phyloP scores from a whole-genome alignment of 805 yeast genomes.

The Metahyphopichia silvanorum region DNA sequence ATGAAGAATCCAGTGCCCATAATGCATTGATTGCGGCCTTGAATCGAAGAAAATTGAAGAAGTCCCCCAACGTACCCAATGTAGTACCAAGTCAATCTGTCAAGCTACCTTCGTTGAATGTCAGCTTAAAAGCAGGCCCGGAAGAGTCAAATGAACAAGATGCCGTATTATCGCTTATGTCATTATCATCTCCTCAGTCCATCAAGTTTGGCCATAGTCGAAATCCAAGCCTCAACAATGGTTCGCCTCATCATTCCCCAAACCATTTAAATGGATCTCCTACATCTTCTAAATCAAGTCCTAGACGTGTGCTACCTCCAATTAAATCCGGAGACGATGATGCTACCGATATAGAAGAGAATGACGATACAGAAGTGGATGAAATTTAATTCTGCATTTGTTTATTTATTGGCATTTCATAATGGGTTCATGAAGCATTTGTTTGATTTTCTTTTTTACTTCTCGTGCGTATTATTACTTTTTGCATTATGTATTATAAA shows the following conservation, averaged over 20 bases:
- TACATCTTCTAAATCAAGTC: constrained; percentile 15
- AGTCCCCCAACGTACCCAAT: constrained; percentile 6
- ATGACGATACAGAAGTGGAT: constrained; percentile 9
- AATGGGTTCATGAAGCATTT: too few relatives aligned
- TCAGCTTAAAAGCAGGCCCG: constrained; percentile 13
- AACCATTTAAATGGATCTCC: too few relatives aligned
- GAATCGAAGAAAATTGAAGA: constrained; percentile 25
- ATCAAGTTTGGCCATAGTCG: constrained; percentile 26
- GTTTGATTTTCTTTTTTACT: too few relatives aligned
- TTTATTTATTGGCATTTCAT: too few relatives aligned
- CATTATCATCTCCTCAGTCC: constrained; percentile 50
- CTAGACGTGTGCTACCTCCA: constrained; percentile 24
- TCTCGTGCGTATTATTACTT: too few relatives aligned
- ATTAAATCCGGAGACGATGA: constrained; percentile 21
- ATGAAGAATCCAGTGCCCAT: constrained; percentile 44
- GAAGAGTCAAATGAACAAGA: constrained; percentile 41
- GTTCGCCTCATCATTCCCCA: constrained; percentile 27
- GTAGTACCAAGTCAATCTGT: constrained; percentile 4
- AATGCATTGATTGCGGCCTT: constrained; percentile 42
- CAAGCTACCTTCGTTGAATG: constrained; percentile 27
- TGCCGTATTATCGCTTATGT: constrained; percentile 54
- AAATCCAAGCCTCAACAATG: constrained; percentile 22
- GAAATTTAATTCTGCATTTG: too few relatives aligned
- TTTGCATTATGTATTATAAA: too few relatives aligned
- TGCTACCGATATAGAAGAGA: constrained; percentile 34